These are phyloP conservation scores for Trypethelium eluteriae DNA, from an alignment of 495 filamentous ascomycete genomes.

Conservation along the genomic window DNA sequence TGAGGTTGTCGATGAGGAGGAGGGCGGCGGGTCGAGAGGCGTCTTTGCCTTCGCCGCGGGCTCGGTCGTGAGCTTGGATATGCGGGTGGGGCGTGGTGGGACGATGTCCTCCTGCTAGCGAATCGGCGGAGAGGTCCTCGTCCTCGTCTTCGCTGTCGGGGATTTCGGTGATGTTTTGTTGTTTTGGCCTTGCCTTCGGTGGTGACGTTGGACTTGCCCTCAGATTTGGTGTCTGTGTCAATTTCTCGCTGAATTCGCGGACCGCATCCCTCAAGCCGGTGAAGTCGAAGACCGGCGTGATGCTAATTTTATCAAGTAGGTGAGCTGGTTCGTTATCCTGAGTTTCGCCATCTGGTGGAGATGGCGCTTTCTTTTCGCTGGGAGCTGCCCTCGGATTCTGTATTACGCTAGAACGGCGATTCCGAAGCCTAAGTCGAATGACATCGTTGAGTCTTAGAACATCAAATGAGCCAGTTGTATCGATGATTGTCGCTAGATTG, in stretches of 20 bases:
- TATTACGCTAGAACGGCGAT: neutral
- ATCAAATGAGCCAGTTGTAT: constrained; percentile 28
- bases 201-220: neutral
- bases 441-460: constrained; percentile 15
- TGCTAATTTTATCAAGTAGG: constrained; percentile 43
- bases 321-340: constrained; percentile 17
- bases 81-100: neutral
- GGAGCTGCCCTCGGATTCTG: neutral
- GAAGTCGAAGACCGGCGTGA: constrained; percentile 51
- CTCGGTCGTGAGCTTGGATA: neutral
- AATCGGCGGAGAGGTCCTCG: constrained; percentile 19
- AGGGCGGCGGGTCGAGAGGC: constrained; percentile 14
- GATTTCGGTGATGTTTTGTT: constrained; percentile 19
- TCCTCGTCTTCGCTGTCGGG: constrained; percentile 34
- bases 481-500: constrained; percentile 26
- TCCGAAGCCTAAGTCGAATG: neutral
- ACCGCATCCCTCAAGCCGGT: constrained; percentile 50
- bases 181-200: neutral
- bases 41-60: neutral
- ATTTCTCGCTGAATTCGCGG: constrained; percentile 35
- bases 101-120: neutral
- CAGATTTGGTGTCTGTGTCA: constrained; percentile 10
- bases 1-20: constrained; percentile 32
- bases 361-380: neutral
- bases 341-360: neutral